A percentile compares a stretch with the other conserved stretches of the same genome.
phyloP scores from a whole-genome alignment of 192 early-diverging fungal species.

The Gryganskiella cystojenkinii region DNA sequence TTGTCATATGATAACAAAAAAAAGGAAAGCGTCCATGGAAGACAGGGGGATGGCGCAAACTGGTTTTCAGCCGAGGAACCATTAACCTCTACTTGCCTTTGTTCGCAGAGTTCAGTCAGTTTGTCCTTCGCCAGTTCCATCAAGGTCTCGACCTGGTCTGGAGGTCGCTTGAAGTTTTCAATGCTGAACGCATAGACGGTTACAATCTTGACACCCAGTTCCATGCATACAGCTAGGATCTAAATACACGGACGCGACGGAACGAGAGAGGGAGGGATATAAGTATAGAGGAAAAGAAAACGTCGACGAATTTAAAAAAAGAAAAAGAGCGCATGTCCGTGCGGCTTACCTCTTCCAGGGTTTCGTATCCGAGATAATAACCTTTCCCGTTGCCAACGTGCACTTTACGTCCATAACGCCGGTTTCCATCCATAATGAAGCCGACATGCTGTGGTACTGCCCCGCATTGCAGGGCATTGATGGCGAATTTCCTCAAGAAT shows the following conservation, averaged over 20 bases:
- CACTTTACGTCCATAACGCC: constrained; percentile 84
- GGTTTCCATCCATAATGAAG: constrained; percentile 99
- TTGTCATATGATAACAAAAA: not conserved
- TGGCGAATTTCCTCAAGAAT: constrained; percentile 15
- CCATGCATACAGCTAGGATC: constrained; percentile 89
- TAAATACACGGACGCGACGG: constrained; percentile 35
- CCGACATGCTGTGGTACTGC: constrained; percentile 91
- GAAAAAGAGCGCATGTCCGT: too few species aligned
- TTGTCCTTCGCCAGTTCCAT: constrained; percentile 85
- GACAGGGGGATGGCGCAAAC: too few species aligned
- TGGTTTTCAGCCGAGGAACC: not conserved
- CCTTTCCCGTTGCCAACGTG: constrained; percentile 70
- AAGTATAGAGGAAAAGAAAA: too few species aligned
- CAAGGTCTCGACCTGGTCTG: constrained; percentile 85
- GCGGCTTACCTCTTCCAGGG: constrained; percentile 83
- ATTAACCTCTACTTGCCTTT: constrained; percentile 60
- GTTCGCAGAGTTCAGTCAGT: constrained; percentile 77
- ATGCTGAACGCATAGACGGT: constrained; percentile 98
- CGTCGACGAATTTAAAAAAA: too few species aligned
- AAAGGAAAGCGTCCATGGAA: not conserved
- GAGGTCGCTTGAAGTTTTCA: constrained; percentile 94
- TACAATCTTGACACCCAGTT: constrained; percentile 85
- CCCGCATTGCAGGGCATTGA: constrained; percentile 67
- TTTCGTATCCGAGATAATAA: constrained; percentile 83
- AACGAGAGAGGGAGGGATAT: not conserved